Conservation (phyloP, 768 basidiomycete genomes). For the Mycena indigotica region DNA sequence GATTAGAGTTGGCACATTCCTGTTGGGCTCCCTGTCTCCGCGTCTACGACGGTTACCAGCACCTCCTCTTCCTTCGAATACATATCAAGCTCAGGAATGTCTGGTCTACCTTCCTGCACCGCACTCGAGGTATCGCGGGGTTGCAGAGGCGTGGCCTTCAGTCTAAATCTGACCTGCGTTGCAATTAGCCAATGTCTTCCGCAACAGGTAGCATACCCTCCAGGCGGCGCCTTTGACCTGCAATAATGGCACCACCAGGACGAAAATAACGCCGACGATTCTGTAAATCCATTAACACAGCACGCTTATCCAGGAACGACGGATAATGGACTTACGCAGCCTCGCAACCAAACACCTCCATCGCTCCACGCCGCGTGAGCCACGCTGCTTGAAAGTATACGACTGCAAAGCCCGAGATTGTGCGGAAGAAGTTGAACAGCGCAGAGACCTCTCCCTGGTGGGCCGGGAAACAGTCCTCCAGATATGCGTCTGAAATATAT, state of each 20-base stretch:
- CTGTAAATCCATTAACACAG: constrained; percentile 18
- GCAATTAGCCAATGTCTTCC: no score
- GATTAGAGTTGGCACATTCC: no score
- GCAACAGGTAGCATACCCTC: constrained; percentile 32
- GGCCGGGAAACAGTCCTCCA: constrained; percentile 40
- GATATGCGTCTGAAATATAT: constrained; percentile 36
- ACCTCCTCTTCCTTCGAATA: no score
- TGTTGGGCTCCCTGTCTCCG: no score
- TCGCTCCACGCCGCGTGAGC: constrained; percentile 42
- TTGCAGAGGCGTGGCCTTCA: no score
- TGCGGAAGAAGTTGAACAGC: constrained; percentile 43
- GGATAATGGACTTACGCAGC: constrained; percentile 36
- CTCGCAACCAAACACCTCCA: constrained; percentile 47
- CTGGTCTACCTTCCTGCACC: no score
- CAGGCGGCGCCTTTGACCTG: constrained; percentile 37
- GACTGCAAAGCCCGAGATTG: constrained; percentile 43
- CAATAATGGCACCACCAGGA: constrained; percentile 37
- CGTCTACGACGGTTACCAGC: no score
- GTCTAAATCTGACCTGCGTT: no score
- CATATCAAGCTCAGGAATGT: no score
- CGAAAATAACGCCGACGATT: constrained; percentile 35
- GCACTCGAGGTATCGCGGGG: no score
- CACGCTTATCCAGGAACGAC: constrained; percentile 3
- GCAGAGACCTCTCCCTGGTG: constrained; percentile 46
- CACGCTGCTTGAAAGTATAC: constrained; percentile 51